A percentile compares a stretch with the other conserved stretches of the same genome.
phyloP scores from a whole-genome alignment of 148 eudicot species.

The Limonium bicolor region DNA sequence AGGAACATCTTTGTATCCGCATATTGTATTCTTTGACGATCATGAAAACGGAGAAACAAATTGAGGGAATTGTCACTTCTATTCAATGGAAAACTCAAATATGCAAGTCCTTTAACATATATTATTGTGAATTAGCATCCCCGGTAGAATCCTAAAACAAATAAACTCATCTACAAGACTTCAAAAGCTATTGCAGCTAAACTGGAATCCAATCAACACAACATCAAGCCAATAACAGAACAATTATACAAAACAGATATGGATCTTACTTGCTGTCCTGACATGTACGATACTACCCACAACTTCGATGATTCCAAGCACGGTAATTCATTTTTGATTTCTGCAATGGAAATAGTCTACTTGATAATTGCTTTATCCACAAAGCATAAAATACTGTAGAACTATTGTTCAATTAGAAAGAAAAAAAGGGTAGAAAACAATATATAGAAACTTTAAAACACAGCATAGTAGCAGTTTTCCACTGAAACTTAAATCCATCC shows the following conservation, averaged over 20 bases:
- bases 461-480: not conserved
- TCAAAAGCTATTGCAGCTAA: not conserved
- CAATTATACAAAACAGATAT: too few species aligned
- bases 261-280: slow-evolving; percentile 40
- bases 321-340: slow-evolving; percentile 90
- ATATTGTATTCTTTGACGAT: too few species aligned
- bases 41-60: too few species aligned
- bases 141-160: too few species aligned
- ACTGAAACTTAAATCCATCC: not conserved
- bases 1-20: not conserved
- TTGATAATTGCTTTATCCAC: not conserved
- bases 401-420: not conserved
- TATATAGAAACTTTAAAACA: too few species aligned
- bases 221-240: too few species aligned
- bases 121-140: too few species aligned
- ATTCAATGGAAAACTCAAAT: too few species aligned
- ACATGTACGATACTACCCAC: slow-evolving; percentile 73
- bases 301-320: slow-evolving; percentile 82
- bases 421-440: not conserved
- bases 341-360: slow-evolving; percentile 27
- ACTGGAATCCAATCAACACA: not conserved
- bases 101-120: too few species aligned
- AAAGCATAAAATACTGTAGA: not conserved
- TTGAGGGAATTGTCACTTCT: too few species aligned
- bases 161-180: not conserved